Percentiles rank a stretch among this genome's conserved stretches.
Conservation (phyloP, 2,329 filamentous ascomycete genomes). For the Fusarium albidum region DNA sequence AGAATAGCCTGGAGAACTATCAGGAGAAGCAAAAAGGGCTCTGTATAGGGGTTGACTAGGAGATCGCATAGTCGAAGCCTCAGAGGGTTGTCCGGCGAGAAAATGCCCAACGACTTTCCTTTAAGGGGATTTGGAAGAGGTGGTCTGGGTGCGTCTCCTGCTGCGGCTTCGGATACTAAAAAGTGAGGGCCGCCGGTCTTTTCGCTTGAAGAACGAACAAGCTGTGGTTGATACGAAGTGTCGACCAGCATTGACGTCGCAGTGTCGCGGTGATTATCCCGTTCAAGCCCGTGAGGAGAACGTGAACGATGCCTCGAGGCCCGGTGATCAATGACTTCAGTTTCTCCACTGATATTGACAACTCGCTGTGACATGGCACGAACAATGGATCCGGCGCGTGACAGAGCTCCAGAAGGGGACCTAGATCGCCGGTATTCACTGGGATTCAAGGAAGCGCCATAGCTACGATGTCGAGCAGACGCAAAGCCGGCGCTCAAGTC, state of each 20-base stretch:
- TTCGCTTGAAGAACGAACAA: conserved; percentile 54
- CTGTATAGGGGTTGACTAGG: conserved; percentile 84
- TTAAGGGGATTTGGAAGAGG: conserved; percentile 74
- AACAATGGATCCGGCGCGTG: conserved; percentile 77
- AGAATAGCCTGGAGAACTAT: conserved; percentile 90
- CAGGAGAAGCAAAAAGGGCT: conserved; percentile 84
- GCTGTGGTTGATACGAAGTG: conserved; percentile 61
- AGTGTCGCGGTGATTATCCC: conserved; percentile 37
- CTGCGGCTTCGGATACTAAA: conserved; percentile 25
- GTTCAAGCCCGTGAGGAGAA: conserved; percentile 58
- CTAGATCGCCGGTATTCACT: conserved; percentile 64
- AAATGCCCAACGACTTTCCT: conserved; percentile 86
- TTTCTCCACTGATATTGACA: conserved; percentile 95
- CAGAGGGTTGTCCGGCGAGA: conserved; percentile 79
- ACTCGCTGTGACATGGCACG: conserved; percentile 95
- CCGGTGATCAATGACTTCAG: conserved; percentile 79
- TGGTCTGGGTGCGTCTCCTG: conserved; percentile 23
- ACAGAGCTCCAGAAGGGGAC: conserved; percentile 71
- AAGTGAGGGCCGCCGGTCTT: conserved; percentile 48
- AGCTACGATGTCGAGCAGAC: conserved; percentile 61
- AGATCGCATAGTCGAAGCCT: conserved; percentile 81
- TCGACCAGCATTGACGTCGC: conserved; percentile 51
- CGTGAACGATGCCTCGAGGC: conserved; percentile 68
- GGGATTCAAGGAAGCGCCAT: conserved; percentile 64
- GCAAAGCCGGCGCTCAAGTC: conserved; percentile 66